These are phyloP conservation scores for Sodiomyces alkalinus DNA, from an alignment of 2,329 filamentous ascomycete species.

Conservation along the genomic window DNA sequence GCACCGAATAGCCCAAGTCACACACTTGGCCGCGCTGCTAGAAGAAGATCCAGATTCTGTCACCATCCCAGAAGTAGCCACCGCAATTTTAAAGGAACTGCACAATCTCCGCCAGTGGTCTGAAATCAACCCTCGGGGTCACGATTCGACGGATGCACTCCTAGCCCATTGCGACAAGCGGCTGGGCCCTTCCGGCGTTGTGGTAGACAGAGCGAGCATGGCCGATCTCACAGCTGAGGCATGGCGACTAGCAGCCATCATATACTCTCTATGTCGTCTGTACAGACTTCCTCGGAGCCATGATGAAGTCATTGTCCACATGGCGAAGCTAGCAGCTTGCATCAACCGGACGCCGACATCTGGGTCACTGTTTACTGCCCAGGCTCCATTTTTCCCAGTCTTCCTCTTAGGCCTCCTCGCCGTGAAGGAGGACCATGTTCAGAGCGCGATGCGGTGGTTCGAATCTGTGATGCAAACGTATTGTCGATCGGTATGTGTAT, in stretches of 20 bases:
- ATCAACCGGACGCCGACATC: constrained; percentile 25
- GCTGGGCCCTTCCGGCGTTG: not conserved
- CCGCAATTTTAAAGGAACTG: constrained; percentile 14
- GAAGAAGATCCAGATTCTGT: constrained; percentile 16
- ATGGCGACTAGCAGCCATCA: constrained; percentile 22
- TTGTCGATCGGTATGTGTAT: constrained; percentile 23
- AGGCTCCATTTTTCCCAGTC: constrained; percentile 24
- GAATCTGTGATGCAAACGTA: constrained; percentile 18
- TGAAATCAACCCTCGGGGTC: not conserved
- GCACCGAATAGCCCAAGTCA: constrained; percentile 21
- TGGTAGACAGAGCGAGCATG: constrained; percentile 14
- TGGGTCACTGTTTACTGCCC: constrained; percentile 23
- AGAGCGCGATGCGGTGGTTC: constrained; percentile 19
- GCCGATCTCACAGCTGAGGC: constrained; percentile 24
- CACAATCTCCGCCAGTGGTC: constrained; percentile 5
- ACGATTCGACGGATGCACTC: not conserved
- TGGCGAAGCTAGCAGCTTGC: constrained; percentile 19
- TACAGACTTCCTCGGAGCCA: constrained; percentile 22
- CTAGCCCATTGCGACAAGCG: not conserved
- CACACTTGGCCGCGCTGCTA: constrained; percentile 18
- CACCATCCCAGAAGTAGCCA: constrained; percentile 16
- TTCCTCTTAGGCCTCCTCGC: constrained; percentile 24
- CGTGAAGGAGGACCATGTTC: constrained; percentile 12
- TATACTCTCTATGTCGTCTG: constrained; percentile 23
- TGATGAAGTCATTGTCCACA: constrained; percentile 15